phyloP scores from a whole-genome alignment of 1,284 basidiomycete species.

The Retiboletus flavoniger region DNA sequence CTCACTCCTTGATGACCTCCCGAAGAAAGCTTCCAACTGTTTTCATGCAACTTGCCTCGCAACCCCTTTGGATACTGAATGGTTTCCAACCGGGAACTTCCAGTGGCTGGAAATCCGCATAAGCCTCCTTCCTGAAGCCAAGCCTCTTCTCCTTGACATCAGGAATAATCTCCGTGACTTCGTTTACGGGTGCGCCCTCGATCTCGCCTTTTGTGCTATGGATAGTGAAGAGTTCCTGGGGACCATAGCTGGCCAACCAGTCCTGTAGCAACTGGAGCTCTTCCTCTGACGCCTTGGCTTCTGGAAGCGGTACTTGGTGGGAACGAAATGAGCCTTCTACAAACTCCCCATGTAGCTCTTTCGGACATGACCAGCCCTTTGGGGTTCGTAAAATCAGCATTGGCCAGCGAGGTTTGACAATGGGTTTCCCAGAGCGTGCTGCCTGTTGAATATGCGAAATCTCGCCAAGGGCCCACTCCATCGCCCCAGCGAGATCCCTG shows the following conservation, averaged over 20 bases:
- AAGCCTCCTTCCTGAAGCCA: conserved; percentile 66
- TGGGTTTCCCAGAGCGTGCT: conserved; percentile 71
- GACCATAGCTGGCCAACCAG: conserved; percentile 72
- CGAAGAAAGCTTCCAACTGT: conserved; percentile 60
- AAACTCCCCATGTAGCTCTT: conserved; percentile 59
- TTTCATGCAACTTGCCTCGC: conserved; percentile 77
- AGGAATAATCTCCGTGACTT: conserved; percentile 60
- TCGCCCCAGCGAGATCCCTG: conserved; percentile 70
- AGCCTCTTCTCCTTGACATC: conserved; percentile 53
- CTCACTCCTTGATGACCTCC: conserved; percentile 57
- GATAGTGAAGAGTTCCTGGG: conserved; percentile 59
- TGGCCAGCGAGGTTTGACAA: conserved; percentile 85
- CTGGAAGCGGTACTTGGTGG: conserved; percentile 81
- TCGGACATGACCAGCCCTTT: conserved; percentile 77
- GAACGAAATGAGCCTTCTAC: conserved; percentile 77
- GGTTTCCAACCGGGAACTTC: conserved; percentile 65
- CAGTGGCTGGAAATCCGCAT: conserved; percentile 61
- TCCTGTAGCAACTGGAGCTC: conserved; percentile 62
- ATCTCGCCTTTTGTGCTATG: not conserved
- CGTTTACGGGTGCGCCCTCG: conserved; percentile 49
- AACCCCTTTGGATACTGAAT: conserved; percentile 52
- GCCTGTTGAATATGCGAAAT: conserved; percentile 77
- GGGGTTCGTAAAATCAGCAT: conserved; percentile 81
- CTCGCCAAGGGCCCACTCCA: conserved; percentile 81
- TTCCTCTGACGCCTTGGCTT: conserved; percentile 59